Base-by-base conservation (phyloP, 148 eudicot species). In the Amaranthus palmeri region DNA sequence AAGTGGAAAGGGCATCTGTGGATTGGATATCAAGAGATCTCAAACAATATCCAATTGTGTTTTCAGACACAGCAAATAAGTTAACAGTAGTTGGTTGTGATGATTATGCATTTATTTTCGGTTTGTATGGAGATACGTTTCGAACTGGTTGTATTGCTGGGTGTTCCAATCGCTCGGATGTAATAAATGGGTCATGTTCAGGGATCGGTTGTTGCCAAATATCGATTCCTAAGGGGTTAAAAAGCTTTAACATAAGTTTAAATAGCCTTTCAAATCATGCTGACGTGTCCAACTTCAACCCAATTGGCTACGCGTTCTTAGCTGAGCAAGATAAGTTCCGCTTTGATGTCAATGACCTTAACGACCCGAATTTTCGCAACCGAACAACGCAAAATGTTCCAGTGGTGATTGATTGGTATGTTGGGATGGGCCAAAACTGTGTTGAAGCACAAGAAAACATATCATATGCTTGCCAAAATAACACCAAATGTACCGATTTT, bases 71-170 rank as follows among this genome's bases (percentile, higher is more conserved):
- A 1, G 63, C 63, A 36, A 87, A 82, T 61, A 79, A 36, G 54
- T 80, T 85, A 51, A 77, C 74, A 0, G 69, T 77, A 25, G 40
- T 89, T 5, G 93, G 93, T 2, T 89, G 93, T 13, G 84, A 85
- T n/a, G 90, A 81, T 51, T 5, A 46, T 0, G 76, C 78, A 1
- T 3, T 65, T 5, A 36, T 83, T 3, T 0, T 2, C 0, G 84
- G 79, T 4, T 13, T 45, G 2, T 49, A 13, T 2, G 0, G 18
- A 7, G 54, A 51, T 0, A 64, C 66, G n/a, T 77, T 72, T 6
- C 10, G 13, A 9, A 72, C 65, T 50, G 84, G 80, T 1, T 85
- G 86, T 65, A 61, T 62, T 0, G 10, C 89, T 1, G 40, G 56
- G 1, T 89, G 95, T 61, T 56, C 71, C 1, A 68, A 46, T 6